Conservation (phyloP, 2,329 filamentous ascomycete genomes). For the Epichloe amarillans region DNA sequence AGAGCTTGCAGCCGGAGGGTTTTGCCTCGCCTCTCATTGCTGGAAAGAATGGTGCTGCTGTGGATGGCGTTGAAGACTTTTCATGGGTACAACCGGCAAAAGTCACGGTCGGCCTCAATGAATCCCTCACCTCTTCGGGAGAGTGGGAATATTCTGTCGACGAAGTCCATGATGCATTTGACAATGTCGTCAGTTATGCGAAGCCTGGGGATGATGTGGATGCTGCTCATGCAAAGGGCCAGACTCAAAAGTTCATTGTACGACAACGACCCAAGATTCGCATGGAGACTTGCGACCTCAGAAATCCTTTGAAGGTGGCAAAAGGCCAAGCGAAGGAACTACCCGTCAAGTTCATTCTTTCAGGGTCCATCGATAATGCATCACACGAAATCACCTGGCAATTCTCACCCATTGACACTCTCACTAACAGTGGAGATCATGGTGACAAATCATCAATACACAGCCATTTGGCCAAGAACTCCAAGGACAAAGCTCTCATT, state of each 20-base stretch:
- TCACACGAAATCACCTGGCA: slow-evolving; percentile 66
- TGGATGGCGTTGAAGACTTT: slow-evolving; percentile 52
- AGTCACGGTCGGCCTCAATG: slow-evolving; percentile 74
- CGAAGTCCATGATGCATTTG: slow-evolving; percentile 81
- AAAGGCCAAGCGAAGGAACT: slow-evolving; percentile 56
- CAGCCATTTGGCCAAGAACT: slow-evolving; percentile 46
- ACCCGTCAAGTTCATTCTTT: slow-evolving; percentile 56
- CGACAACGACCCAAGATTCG: slow-evolving; percentile 70
- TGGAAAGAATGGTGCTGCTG: slow-evolving; percentile 43
- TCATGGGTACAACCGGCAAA: slow-evolving; percentile 69
- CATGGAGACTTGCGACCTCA: slow-evolving; percentile 63
- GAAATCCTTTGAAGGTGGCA: slow-evolving; percentile 70
- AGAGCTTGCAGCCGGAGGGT: slow-evolving; percentile 84
- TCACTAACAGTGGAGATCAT: slow-evolving; percentile 59
- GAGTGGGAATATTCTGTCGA: slow-evolving; percentile 85
- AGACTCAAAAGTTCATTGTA: slow-evolving; percentile 69
- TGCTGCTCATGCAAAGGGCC: slow-evolving; percentile 43
- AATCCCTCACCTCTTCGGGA: slow-evolving; percentile 68
- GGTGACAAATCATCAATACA: slow-evolving; percentile 44
- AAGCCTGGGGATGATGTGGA: slow-evolving; percentile 55
- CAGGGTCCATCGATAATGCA: slow-evolving; percentile 44
- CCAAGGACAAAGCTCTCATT: slow-evolving; percentile 52
- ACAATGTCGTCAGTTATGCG: slow-evolving; percentile 70
- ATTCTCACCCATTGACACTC: slow-evolving; percentile 61
- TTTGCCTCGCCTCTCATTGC: slow-evolving; percentile 65